phyloP scores from a whole-genome alignment of 805 yeast species.

The Starmerella roubikii region DNA sequence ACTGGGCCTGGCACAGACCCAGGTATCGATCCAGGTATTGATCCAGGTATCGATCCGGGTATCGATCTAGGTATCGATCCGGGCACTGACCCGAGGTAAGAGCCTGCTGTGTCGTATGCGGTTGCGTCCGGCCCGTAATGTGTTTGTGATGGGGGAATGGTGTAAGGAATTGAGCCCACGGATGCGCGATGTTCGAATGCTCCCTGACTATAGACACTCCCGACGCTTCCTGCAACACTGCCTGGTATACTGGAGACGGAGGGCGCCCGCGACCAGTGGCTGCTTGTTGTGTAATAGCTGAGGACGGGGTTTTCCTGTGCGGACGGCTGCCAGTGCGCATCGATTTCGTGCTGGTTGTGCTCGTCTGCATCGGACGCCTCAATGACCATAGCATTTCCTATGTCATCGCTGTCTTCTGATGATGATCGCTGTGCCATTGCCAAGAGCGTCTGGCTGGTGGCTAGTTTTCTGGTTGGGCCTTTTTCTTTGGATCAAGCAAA shows the following conservation, averaged over 20 bases:
- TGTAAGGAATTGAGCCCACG: background rate
- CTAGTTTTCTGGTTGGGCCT: too few relatives aligned
- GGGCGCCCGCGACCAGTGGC: slow-evolving; percentile 9
- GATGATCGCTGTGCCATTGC: background rate
- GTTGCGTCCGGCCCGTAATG: background rate
- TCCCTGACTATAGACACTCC: slow-evolving; percentile 2
- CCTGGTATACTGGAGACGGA: slow-evolving; percentile 9
- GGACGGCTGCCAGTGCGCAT: slow-evolving; percentile 6
- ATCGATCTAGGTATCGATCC: slow-evolving; percentile 7
- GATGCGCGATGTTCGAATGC: background rate
- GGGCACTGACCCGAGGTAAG: background rate
- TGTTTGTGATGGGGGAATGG: background rate
- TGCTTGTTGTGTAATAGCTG: slow-evolving; percentile 15
- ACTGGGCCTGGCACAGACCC: slow-evolving; percentile 4
- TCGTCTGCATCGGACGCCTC: slow-evolving; percentile 20
- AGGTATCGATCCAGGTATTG: slow-evolving; percentile 4
- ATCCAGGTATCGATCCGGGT: slow-evolving; percentile 5
- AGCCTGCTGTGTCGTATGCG: background rate
- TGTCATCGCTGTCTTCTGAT: slow-evolving; percentile 14
- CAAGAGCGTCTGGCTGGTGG: too few relatives aligned
- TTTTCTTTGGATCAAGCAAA: too few relatives aligned
- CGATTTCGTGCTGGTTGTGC: slow-evolving; percentile 2
- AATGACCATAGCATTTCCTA: slow-evolving; percentile 20
- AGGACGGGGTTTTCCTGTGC: slow-evolving; percentile 10
- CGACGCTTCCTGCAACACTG: background rate